Base-by-base conservation (phyloP, 2,329 filamentous ascomycete genomes). In the Curvularia sp. region DNA sequence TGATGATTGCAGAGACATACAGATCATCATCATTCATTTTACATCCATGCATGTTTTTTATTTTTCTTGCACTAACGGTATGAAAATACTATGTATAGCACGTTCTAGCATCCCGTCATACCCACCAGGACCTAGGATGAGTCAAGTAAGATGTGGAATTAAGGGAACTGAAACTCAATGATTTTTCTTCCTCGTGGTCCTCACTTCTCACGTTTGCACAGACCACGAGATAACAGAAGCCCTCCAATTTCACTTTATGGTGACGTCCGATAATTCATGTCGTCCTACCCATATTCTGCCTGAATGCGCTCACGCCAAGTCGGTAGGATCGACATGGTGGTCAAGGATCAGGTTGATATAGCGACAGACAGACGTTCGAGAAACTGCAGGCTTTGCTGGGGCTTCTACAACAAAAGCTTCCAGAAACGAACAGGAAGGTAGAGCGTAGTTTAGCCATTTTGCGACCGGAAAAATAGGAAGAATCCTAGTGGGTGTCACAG, bases 381-480 rank as follows among this genome's bases (percentile, higher is more conserved):
- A 42, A 42, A 21, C 19, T 13, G 4, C 19, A 23, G 19, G 39
- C 34, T 36, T 18, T 36, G 34, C n/a, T 36, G 15, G 34, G 34
- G 34, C 6, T 36, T 36, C 34, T 36, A 36, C 34, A 36, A 36
- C 34, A 36, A n/a, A 13, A 23, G 39, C 13, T 42, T 42, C 39
- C 21, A 42, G 39, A 42, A 42, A 42, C 21, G 39, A 42, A 25
- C 39, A 21, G 39, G 28, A 34, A 48, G 28, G 45, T 34, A 18
- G 13, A n/a, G 13, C 19, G 18, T 21, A 32, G 12, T 30, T 48
- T 48, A 32, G 28, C 18, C 28, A 15, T 19, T 23, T 47, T n/a
- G 28, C 45, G 28, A 32, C 45, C 45, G 45, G 45, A 34, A 48
- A 48, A 48, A 23, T 48, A 13, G 28, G 45, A 12, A 38, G 36